A percentile compares a stretch with the other conserved stretches of the same genome.
Evolutionary conservation across 768 basidiomycete species (phyloP).

Genomic region (Termitomyces sp.): DNA sequence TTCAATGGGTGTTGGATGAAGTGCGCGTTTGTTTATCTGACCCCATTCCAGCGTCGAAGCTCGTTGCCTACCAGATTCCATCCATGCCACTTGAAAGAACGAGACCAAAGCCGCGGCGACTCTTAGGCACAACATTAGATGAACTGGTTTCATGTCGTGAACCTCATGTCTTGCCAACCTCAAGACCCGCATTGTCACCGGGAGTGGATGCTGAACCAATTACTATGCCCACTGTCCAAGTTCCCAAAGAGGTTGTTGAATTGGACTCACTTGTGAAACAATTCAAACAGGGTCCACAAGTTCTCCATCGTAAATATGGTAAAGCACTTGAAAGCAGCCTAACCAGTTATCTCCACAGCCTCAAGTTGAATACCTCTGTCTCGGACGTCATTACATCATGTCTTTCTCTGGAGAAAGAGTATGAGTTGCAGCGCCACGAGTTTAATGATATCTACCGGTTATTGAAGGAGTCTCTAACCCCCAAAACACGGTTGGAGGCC

Average conservation of each 20-base stretch:
- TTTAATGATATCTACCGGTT: neutral
- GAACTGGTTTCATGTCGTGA: neutral
- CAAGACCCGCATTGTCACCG: neutral
- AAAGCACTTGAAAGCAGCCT: neutral
- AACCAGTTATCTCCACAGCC: neutral
- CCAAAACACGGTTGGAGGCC: neutral
- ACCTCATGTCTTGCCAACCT: neutral
- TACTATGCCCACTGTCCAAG: neutral
- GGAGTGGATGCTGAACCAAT: neutral
- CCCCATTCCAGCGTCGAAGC: neutral
- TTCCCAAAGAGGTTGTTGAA: neutral
- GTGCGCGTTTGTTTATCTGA: neutral
- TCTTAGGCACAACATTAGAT: neutral
- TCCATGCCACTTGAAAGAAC: neutral
- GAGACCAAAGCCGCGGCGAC: neutral
- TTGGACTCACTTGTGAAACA: neutral
- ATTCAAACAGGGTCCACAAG: neutral
- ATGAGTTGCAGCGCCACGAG: conserved; percentile 1
- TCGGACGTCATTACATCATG: neutral
- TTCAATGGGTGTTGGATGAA: conserved; percentile 11
- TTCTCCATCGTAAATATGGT: neutral
- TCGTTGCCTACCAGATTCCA: neutral
- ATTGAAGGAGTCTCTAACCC: neutral
- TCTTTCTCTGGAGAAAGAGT: neutral
- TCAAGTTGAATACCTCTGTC: neutral